Evolutionary conservation across 192 early-diverging fungal genomes (phyloP), one percentile per base, ranked within the genome.

Genomic region (Mortierella hygrophila): DNA sequence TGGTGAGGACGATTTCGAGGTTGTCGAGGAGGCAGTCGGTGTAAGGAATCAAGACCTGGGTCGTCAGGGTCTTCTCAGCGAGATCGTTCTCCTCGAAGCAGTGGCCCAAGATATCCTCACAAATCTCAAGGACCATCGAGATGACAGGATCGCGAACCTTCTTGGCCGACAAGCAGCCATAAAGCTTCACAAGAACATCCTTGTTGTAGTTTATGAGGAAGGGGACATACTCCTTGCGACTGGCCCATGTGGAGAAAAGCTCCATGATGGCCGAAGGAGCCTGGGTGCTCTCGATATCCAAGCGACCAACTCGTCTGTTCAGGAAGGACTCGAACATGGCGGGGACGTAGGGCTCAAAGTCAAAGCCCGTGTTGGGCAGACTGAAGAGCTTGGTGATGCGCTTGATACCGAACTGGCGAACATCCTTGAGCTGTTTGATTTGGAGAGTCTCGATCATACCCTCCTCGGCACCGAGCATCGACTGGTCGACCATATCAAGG

Each of bases 261-360:
- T 94, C 91, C 89, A 98, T 89, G 35, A 98, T 85, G 0, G 94
- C 90, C 2, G 95, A 97, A 5, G 97, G 93, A 55, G 94, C 92
- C 86, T 99, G 98, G 7, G 97, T 97, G 82, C 96, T 97, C 83
- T 99, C 99, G 23, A 82, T 81, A 40, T 89, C 90, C 32, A 99
- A 90, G 21, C 88, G 92, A 37, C 92, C 87, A 21, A 99, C 84
- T 35, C 97, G 93, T 18, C 92, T 89, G 57, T 92, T 88, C 37
- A 99, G 91, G 55, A 94, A 94, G 1, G 91, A 87, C 21, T 89
- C 75, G 76, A 93, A 99, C 84, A 99, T 94, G 55, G 92, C 91
- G 18, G 91, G 88, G 21, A 98, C 86, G 77, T 96, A 98, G 9
- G 95, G 92, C 3, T 72, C 44, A 87, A 97, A 99, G 82, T 96